Conservation (phyloP, 805 yeast genomes). For the Yarrowia osloensis region DNA sequence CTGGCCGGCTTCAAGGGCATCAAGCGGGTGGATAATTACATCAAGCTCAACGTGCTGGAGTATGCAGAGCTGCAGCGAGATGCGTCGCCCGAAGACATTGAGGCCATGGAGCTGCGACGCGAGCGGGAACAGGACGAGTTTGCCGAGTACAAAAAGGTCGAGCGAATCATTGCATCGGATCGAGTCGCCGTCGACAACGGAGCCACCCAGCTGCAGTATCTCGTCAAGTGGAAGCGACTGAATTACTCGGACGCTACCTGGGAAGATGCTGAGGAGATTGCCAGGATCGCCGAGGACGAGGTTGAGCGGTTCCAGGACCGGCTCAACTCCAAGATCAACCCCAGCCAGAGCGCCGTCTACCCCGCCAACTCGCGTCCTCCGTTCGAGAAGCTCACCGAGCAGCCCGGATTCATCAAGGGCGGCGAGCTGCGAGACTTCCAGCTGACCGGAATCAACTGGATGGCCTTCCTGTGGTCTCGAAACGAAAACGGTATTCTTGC, state of each 20-base stretch:
- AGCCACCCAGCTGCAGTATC: slow-evolving; percentile 69
- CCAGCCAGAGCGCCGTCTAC: slow-evolving; percentile 76
- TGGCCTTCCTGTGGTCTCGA: slow-evolving; percentile 98
- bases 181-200: slow-evolving; percentile 55
- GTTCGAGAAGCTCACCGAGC: slow-evolving; percentile 81
- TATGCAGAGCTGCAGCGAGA: slow-evolving; percentile 80
- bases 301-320: slow-evolving; percentile 83
- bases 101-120: slow-evolving; percentile 86
- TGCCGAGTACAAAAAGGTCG: slow-evolving; percentile 81
- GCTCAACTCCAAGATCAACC: slow-evolving; percentile 78
- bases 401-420: slow-evolving; percentile 85
- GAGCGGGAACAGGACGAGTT: slow-evolving; percentile 83
- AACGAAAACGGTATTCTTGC: slow-evolving; percentile 97
- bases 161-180: slow-evolving; percentile 84
- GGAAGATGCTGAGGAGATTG: slow-evolving; percentile 91
- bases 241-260: slow-evolving; percentile 96
- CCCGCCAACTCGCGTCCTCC: slow-evolving; percentile 71
- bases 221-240: slow-evolving; percentile 90
- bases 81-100: slow-evolving; percentile 89
- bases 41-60: slow-evolving; percentile 68
- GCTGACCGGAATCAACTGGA: slow-evolving; percentile 97
- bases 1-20: slow-evolving; percentile 62
- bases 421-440: slow-evolving; percentile 97
- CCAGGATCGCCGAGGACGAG: slow-evolving; percentile 76
- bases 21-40: slow-evolving; percentile 86